Percentiles rank a stretch among this genome's conserved stretches.
Evolutionary conservation across 148 eudicot genomes (phyloP).

Genomic region (Camellia japonica): DNA sequence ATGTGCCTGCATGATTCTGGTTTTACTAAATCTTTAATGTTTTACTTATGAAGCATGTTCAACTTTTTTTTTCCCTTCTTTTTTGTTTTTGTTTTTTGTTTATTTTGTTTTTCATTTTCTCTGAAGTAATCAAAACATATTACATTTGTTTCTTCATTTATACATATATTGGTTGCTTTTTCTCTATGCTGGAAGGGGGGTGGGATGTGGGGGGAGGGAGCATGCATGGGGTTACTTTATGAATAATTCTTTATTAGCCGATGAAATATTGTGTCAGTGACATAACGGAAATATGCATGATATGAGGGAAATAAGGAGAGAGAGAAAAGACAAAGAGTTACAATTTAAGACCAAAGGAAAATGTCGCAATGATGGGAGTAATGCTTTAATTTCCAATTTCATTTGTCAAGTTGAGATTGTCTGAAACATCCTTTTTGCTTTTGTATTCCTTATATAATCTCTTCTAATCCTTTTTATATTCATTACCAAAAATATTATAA

Average conservation of each 20-base stretch:
- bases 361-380: no score
- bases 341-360: no score
- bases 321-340: background rate
- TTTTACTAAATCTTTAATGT: background rate
- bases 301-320: background rate
- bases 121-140: background rate
- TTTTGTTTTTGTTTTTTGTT: background rate
- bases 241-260: no score
- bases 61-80: background rate
- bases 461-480: background rate
- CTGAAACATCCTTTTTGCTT: background rate
- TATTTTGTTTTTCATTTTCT: background rate
- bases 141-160: background rate
- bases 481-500: background rate
- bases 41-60: background rate
- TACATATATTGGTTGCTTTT: no score
- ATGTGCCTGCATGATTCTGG: constrained; percentile 21
- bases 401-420: background rate
- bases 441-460: background rate
- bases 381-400: no score
- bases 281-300: background rate
- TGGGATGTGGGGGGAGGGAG: no score
- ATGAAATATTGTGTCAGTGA: background rate
- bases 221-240: no score
- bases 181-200: no score